A percentile compares a stretch with the other conserved stretches of the same genome.
phyloP scores from a whole-genome alignment of 352 stramenopile genomes.

The Phytophthora chlamydospora region DNA sequence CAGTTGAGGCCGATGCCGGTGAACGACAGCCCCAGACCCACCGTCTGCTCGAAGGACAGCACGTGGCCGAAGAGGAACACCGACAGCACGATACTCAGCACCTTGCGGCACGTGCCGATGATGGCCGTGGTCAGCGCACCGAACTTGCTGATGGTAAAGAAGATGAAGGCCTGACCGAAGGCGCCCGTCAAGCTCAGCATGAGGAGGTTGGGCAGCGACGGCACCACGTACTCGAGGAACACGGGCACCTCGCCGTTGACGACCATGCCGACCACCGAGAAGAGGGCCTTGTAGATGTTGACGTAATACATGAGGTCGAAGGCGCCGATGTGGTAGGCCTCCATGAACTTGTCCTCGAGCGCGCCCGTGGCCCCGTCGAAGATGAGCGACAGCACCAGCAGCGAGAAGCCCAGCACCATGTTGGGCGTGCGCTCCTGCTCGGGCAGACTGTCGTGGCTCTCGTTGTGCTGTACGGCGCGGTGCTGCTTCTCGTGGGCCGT shows the following conservation, averaged over 20 bases:
- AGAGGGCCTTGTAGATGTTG: slow-evolving; percentile 85
- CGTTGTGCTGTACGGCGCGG: slow-evolving; percentile 44
- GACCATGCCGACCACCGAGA: slow-evolving; percentile 71
- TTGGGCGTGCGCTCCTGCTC: slow-evolving; percentile 67
- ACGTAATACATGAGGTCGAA: slow-evolving; percentile 91
- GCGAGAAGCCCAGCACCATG: slow-evolving; percentile 65
- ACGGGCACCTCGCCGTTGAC: slow-evolving; percentile 69
- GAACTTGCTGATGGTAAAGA: slow-evolving; percentile 89
- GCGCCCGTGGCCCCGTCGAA: slow-evolving; percentile 83
- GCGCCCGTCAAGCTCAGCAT: slow-evolving; percentile 80
- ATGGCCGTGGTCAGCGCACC: slow-evolving; percentile 85
- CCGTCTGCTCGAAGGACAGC: slow-evolving; percentile 64
- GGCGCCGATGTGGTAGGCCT: slow-evolving; percentile 78
- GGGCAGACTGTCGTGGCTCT: slow-evolving; percentile 44
- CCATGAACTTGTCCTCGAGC: slow-evolving; percentile 85
- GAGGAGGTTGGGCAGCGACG: slow-evolving; percentile 66
- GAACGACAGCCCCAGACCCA: slow-evolving; percentile 73
- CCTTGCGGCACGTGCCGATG: slow-evolving; percentile 86
- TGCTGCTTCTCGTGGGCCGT: slow-evolving; percentile 78
- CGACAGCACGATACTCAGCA: slow-evolving; percentile 86
- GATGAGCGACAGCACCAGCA: slow-evolving; percentile 75
- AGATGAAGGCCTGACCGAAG: slow-evolving; percentile 85
- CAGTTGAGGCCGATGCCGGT: slow-evolving; percentile 82
- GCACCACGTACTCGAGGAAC: slow-evolving; percentile 66
- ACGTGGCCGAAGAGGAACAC: slow-evolving; percentile 86